Conservation (phyloP, 2,329 filamentous ascomycete species). For the Rasamsonia emersonii region DNA sequence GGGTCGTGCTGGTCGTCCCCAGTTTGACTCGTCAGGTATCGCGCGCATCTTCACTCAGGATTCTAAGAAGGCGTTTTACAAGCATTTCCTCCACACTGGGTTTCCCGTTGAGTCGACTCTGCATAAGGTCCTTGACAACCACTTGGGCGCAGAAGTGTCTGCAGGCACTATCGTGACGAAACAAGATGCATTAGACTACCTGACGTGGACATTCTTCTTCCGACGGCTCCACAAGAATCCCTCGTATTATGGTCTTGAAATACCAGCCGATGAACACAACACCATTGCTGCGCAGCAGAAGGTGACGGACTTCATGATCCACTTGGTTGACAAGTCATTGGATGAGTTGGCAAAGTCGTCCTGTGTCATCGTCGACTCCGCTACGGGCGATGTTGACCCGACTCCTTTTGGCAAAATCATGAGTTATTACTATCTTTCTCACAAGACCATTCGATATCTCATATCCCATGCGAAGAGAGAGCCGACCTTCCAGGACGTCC, state of each 20-base stretch:
- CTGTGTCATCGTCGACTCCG: slow-evolving; percentile 69
- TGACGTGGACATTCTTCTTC: slow-evolving; percentile 99
- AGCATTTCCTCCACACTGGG: slow-evolving; percentile 95
- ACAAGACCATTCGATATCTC: slow-evolving; percentile 85
- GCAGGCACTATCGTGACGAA: slow-evolving; percentile 88
- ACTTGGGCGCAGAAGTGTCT: slow-evolving; percentile 88
- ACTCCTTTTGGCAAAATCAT: slow-evolving; percentile 96
- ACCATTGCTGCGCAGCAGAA: slow-evolving; percentile 74
- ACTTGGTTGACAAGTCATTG: slow-evolving; percentile 81
- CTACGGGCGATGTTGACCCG: slow-evolving; percentile 77
- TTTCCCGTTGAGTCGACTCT: slow-evolving; percentile 96
- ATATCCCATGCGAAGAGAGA: slow-evolving; percentile 65
- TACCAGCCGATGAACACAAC: slow-evolving; percentile 86
- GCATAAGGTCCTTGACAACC: slow-evolving; percentile 94
- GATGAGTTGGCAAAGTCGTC: slow-evolving; percentile 72
- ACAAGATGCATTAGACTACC: slow-evolving; percentile 92
- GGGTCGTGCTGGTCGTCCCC: slow-evolving; percentile 85
- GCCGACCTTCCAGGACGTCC: slow-evolving; percentile 69
- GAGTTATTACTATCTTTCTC: slow-evolving; percentile 97
- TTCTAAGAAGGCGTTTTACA: slow-evolving; percentile 97
- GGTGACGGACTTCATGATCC: slow-evolving; percentile 91
- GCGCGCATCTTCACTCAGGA: slow-evolving; percentile 97
- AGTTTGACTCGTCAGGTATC: slow-evolving; percentile 93
- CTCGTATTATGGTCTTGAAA: slow-evolving; percentile 92
- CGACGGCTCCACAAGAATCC: slow-evolving; percentile 94